Conservation (phyloP, 2,329 filamentous ascomycete genomes). For the Ascochyta rabiei region DNA sequence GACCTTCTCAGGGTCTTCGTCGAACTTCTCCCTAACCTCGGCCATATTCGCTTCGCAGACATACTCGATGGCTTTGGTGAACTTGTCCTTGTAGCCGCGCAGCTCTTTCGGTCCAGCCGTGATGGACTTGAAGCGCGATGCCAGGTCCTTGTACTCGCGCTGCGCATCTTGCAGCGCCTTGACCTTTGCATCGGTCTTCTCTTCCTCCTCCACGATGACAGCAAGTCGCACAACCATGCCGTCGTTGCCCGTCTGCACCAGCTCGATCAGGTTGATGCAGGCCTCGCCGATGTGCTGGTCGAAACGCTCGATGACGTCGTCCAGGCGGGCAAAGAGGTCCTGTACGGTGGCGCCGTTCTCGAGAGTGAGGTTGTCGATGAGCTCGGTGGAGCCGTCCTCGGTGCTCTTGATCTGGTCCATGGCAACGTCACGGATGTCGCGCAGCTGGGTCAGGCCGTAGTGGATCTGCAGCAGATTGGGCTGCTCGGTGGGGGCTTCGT, state of each 20-base stretch:
- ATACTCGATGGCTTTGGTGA: constrained; percentile 77
- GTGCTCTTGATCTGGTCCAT: constrained; percentile 85
- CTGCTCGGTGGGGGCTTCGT: constrained; percentile 85
- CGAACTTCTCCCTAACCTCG: constrained; percentile 73
- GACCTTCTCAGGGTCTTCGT: constrained; percentile 80
- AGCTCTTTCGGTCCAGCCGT: constrained; percentile 90
- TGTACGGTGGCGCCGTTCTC: constrained; percentile 76
- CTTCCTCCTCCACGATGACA: constrained; percentile 91
- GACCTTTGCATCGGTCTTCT: constrained; percentile 93
- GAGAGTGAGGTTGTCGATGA: constrained; percentile 74
- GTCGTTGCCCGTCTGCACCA: constrained; percentile 85
- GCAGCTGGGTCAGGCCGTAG: constrained; percentile 87
- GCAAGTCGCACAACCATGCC: constrained; percentile 90
- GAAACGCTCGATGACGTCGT: constrained; percentile 90
- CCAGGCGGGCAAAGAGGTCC: constrained; percentile 86
- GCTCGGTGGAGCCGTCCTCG: constrained; percentile 94
- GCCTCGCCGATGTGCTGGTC: constrained; percentile 91
- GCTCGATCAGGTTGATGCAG: constrained; percentile 85
- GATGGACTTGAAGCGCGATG: constrained; percentile 91
- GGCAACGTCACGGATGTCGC: constrained; percentile 94
- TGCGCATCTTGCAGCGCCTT: constrained; percentile 91
- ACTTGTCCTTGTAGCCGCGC: constrained; percentile 96
- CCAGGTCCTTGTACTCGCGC: constrained; percentile 94
- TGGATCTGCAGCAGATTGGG: constrained; percentile 88
- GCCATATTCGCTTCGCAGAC: constrained; percentile 77